Conservation (phyloP, 202 grass and related monocot species). For the Bolboschoenoplectus hybrid region DNA sequence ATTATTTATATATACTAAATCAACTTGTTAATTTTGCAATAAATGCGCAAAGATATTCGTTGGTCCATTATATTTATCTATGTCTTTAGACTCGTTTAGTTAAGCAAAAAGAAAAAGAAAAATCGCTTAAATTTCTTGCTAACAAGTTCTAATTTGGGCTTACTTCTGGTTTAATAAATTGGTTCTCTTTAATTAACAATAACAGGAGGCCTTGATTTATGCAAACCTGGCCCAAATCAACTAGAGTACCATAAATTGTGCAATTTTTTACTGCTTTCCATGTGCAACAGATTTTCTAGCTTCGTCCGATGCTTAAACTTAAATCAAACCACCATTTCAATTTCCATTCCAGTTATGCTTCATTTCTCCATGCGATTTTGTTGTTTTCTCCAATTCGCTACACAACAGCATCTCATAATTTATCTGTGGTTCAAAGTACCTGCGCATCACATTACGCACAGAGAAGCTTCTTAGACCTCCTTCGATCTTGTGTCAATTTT, state of each 20-base stretch:
- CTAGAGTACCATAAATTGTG: neutral
- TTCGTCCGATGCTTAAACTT: conserved; percentile 21
- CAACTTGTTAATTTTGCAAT: no score
- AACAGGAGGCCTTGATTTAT: neutral
- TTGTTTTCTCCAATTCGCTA: neutral
- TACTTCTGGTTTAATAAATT: neutral
- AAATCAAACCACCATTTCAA: neutral
- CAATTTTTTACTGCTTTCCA: neutral
- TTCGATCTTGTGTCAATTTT: conserved; percentile 26
- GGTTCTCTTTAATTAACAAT: neutral
- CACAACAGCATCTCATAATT: neutral
- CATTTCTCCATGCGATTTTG: neutral
- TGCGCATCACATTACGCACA: neutral
- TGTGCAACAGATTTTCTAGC: neutral
- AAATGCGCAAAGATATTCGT: no score
- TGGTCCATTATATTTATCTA: no score
- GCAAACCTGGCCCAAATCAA: neutral
- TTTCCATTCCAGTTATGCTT: conserved; percentile 12
- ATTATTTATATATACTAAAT: no score
- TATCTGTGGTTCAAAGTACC: neutral
- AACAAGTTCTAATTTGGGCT: neutral
- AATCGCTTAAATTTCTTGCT: neutral
- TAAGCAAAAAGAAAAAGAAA: no score
- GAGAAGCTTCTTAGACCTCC: conserved; percentile 30
- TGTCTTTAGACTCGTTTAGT: no score